Evolutionary conservation across 2,329 filamentous ascomycete species (phyloP).

Genomic region (Monosporascus sp.): DNA sequence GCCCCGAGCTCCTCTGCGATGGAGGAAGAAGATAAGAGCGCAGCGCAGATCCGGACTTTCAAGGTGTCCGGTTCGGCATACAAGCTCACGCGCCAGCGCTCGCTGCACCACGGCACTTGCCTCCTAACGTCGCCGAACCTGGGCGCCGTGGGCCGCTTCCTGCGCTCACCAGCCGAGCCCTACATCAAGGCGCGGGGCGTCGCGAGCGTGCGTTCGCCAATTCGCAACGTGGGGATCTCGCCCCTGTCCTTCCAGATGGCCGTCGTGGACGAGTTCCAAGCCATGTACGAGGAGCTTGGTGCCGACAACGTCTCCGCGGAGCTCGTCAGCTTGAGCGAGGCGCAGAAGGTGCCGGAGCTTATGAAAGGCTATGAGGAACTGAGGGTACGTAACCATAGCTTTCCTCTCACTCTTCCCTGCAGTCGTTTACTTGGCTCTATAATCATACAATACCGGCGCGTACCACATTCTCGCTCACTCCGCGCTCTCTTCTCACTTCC

Average conservation of each 20-base stretch:
- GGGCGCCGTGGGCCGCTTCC: slow-evolving; percentile 58
- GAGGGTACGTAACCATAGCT: slow-evolving; percentile 37
- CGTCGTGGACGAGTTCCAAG: slow-evolving; percentile 60
- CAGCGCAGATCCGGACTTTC: slow-evolving; percentile 31
- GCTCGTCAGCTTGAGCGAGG: slow-evolving; percentile 42
- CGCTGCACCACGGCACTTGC: slow-evolving; percentile 91
- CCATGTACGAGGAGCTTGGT: slow-evolving; percentile 54
- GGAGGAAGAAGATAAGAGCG: not conserved
- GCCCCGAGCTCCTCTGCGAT: not conserved
- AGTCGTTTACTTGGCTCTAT: not conserved
- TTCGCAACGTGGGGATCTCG: slow-evolving; percentile 68
- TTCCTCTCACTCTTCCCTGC: slow-evolving; percentile 22
- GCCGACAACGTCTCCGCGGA: slow-evolving; percentile 25
- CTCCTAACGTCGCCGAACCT: slow-evolving; percentile 75
- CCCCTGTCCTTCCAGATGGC: slow-evolving; percentile 43
- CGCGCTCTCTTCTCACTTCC: not conserved
- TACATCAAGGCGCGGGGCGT: slow-evolving; percentile 81
- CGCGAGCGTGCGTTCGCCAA: slow-evolving; percentile 81
- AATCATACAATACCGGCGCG: not conserved
- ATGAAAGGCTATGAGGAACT: slow-evolving; percentile 58
- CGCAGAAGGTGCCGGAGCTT: slow-evolving; percentile 47
- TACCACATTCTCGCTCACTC: no score
- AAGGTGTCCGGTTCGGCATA: slow-evolving; percentile 95
- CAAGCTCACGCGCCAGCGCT: slow-evolving; percentile 76
- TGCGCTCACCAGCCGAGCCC: slow-evolving; percentile 71